Evolutionary conservation across 257 asterid genomes (phyloP), one percentile per base, ranked within the genome.

Genomic region (Echites panduratus): DNA sequence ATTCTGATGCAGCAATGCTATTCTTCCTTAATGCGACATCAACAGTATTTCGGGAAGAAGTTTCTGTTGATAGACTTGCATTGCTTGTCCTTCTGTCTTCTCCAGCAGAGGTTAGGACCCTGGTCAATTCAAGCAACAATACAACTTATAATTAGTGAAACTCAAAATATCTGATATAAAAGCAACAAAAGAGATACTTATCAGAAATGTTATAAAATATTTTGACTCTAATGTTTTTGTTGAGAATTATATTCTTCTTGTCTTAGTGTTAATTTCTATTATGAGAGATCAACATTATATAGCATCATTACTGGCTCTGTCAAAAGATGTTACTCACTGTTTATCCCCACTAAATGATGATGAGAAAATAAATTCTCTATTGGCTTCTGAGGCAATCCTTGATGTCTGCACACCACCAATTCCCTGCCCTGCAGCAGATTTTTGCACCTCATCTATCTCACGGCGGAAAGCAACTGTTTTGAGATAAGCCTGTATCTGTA

Each of bases 401-500:
- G 98, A 90, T 75, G 93, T 89, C 86, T 87, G 96, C 68, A 92
- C 80, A 61, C 99, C 99, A 43, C 87, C 95, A 70, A 90, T 78
- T 75, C 98, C 98, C 86, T 85, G 84, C 56, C 98, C 98, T 10
- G 93, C 88, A 81, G 99, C 98, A 77, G 98, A 74, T 82, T 92
- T 95, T 80, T 84, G 99, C 76, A 90, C 99, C 79, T 84, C 91
- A 85, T 88, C 89, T 73, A 95, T 91, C 86, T 92, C 98, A 26
- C 99, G 96, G 48, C 97, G 99, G 78, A 95, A 95, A 75, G 99
- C 99, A 78, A 95, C 97, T 32, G 96, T 95, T 82, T 95, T 95
- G 57, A 92, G 98, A 85, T 92, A 95, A 71, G 99, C 66, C 82
- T 95, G 92, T 76, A 95, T 95, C 82, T 95, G 99, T 68, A 95